phyloP scores from a whole-genome alignment of 805 yeast species.

The Metschnikowia koreensis region DNA sequence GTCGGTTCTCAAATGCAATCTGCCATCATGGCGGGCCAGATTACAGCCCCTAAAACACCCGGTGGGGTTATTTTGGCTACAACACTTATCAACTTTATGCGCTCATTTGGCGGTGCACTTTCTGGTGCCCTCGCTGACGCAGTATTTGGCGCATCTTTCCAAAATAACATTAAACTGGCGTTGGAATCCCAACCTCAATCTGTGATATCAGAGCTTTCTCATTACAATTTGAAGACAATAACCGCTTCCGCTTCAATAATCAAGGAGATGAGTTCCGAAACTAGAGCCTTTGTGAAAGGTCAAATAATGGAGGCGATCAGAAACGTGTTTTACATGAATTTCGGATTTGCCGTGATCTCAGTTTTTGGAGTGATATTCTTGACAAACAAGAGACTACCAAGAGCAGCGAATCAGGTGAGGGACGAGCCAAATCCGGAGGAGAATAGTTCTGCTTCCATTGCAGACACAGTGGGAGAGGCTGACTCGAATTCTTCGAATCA shows the following conservation, averaged over 20 bases:
- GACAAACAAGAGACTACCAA: conserved; percentile 44
- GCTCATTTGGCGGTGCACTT: conserved; percentile 47
- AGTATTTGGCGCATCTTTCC: conserved; percentile 31
- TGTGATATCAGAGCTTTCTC: conserved; percentile 20
- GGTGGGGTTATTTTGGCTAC: conserved; percentile 52
- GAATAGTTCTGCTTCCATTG: not conserved
- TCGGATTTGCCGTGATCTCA: conserved; percentile 35
- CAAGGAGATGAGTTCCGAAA: conserved; percentile 17
- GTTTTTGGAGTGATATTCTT: conserved; percentile 34
- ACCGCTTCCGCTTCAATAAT: conserved; percentile 17
- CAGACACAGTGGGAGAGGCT: conserved; percentile 1
- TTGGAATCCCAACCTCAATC: conserved; percentile 14
- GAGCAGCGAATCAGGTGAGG: conserved; percentile 13
- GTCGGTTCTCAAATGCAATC: conserved; percentile 50
- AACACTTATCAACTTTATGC: conserved; percentile 41
- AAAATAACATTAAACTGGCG: conserved; percentile 13
- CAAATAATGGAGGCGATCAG: conserved; percentile 37
- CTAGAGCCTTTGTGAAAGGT: conserved; percentile 24
- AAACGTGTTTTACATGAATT: conserved; percentile 39
- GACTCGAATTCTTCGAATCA: not conserved
- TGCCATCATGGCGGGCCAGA: conserved; percentile 42
- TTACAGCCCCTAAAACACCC: conserved; percentile 49
- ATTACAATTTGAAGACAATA: conserved; percentile 17
- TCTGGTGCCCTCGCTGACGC: conserved; percentile 43
- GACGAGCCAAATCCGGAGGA: conserved; percentile 5